Percentiles rank a stretch among this genome's conserved stretches.
Conservation (phyloP, 768 basidiomycete species). For the Mycena epipterygia region DNA sequence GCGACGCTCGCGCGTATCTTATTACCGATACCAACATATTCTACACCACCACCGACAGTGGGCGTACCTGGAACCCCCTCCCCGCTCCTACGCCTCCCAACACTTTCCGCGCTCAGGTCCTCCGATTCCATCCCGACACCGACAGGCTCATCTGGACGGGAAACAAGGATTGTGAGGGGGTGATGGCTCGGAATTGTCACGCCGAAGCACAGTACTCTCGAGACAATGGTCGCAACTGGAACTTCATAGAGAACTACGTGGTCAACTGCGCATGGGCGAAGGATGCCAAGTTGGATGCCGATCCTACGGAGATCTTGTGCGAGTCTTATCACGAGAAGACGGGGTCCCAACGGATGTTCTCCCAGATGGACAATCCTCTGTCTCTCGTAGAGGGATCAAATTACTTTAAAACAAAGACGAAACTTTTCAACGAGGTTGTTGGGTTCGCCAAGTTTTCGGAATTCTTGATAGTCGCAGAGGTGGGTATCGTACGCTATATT, state of each 20-base stretch:
- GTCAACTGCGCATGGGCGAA: slow-evolving; percentile 93
- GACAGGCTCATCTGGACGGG: slow-evolving; percentile 95
- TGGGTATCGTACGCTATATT: slow-evolving; percentile 50
- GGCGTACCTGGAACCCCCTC: slow-evolving; percentile 74
- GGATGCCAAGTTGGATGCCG: slow-evolving; percentile 83
- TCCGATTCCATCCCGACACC: slow-evolving; percentile 90
- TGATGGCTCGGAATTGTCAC: slow-evolving; percentile 66
- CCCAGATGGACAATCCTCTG: slow-evolving; percentile 72
- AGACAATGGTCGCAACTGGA: slow-evolving; percentile 86
- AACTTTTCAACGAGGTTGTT: slow-evolving; percentile 88
- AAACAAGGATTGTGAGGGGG: slow-evolving; percentile 70
- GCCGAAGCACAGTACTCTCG: slow-evolving; percentile 81
- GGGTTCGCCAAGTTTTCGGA: slow-evolving; percentile 98
- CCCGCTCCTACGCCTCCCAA: slow-evolving; percentile 82
- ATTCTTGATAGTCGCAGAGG: slow-evolving; percentile 95
- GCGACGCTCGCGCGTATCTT: slow-evolving; percentile 88
- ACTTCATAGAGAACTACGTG: slow-evolving; percentile 85
- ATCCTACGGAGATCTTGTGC: slow-evolving; percentile 92
- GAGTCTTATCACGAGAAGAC: slow-evolving; percentile 88
- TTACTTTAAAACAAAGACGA: slow-evolving; percentile 79
- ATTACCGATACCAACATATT: slow-evolving; percentile 76
- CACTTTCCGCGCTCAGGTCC: slow-evolving; percentile 76
- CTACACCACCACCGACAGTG: slow-evolving; percentile 89
- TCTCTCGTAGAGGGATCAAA: slow-evolving; percentile 83
- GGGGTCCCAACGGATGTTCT: slow-evolving; percentile 79